phyloP scores from a whole-genome alignment of 2,329 filamentous ascomycete species.

The Exophiala oligosperma region DNA sequence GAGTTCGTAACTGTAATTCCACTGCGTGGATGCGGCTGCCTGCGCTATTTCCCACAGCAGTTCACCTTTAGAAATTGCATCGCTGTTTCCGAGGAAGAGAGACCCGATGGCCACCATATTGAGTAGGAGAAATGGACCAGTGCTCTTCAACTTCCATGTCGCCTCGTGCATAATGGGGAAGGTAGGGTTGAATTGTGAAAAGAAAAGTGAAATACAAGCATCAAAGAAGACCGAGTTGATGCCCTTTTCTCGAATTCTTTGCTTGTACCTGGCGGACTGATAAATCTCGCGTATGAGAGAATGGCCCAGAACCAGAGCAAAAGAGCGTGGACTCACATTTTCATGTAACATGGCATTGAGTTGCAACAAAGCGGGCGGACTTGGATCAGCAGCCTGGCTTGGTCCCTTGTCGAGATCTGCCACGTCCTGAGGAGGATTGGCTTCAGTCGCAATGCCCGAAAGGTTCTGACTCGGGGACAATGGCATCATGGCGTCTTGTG shows the following conservation, averaged over 20 bases:
- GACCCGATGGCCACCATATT: conserved; percentile 44
- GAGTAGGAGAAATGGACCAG: conserved; percentile 55
- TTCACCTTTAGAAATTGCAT: conserved; percentile 5
- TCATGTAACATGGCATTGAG: no score
- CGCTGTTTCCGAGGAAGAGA: conserved; percentile 2
- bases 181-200: conserved; percentile 59
- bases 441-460: neutral
- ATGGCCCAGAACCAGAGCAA: no score
- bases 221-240: conserved; percentile 54
- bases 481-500: no score
- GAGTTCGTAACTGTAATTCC: neutral
- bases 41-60: conserved; percentile 3
- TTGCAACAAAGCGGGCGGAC: no score
- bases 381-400: no score
- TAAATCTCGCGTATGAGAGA: no score
- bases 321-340: no score
- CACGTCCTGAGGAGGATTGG: neutral
- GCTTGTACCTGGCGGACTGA: neutral
- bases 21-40: conserved; percentile 2
- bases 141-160: conserved; percentile 53
- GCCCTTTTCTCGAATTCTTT: neutral
- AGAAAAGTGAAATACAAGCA: conserved; percentile 59
- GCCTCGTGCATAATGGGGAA: conserved; percentile 61
- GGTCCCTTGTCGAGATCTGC: no score
- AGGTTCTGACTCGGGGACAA: no score